Evolutionary conservation across 768 basidiomycete genomes (phyloP).

Genomic region (Mrakia hoshinonis): DNA sequence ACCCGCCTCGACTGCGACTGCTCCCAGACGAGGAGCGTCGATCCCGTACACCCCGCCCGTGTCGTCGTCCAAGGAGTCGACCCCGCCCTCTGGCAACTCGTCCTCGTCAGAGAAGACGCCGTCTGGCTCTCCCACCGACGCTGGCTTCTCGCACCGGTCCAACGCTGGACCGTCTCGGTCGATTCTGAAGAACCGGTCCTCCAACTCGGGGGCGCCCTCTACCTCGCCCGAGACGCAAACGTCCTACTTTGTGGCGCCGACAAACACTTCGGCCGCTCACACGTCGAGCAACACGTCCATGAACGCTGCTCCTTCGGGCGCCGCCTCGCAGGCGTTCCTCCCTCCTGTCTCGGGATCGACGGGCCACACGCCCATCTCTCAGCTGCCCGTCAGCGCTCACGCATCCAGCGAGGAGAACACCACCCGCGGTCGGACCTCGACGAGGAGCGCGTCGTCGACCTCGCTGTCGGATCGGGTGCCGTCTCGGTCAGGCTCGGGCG

Average conservation of each 20-base stretch:
- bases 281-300: background rate
- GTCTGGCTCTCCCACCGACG: background rate
- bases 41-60: background rate
- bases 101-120: background rate
- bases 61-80: background rate
- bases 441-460: constrained; percentile 8
- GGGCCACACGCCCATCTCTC: constrained; percentile 9
- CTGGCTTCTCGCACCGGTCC: background rate
- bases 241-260: constrained; percentile 26
- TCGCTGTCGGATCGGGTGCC: constrained; percentile 16
- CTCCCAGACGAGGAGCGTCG: constrained; percentile 8
- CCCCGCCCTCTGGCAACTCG: constrained; percentile 39
- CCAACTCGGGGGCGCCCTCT: constrained; percentile 33
- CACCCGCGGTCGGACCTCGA: constrained; percentile 15
- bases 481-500: constrained; percentile 3
- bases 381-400: constrained; percentile 1
- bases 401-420: background rate
- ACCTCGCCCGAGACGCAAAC: constrained; percentile 30
- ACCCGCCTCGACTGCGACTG: background rate
- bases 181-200: constrained; percentile 41
- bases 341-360: constrained; percentile 16
- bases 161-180: constrained; percentile 33
- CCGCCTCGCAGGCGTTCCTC: background rate
- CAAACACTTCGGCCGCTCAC: constrained; percentile 6
- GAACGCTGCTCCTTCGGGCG: constrained; percentile 2